phyloP scores from a whole-genome alignment of 345 rosid genomes.

The Hypericum androsaemum region DNA sequence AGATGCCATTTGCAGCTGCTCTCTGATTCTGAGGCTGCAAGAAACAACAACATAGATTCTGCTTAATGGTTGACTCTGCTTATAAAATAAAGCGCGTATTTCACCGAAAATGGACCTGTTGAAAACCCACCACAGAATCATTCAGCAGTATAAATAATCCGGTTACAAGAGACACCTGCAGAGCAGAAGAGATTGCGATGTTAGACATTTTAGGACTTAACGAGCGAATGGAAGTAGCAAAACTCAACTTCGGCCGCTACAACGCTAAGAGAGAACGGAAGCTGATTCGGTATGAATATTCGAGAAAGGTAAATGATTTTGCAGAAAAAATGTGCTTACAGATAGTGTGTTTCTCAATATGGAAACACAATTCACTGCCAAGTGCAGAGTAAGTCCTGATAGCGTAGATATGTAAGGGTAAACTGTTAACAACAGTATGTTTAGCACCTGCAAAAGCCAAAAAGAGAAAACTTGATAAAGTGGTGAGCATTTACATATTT shows the following conservation, averaged over 20 bases:
- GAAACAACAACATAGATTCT: background rate
- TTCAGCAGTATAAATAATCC: constrained; percentile 47
- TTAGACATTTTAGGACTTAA: no score
- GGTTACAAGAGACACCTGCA: constrained; percentile 37
- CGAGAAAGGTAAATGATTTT: no score
- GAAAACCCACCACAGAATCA: constrained; percentile 39
- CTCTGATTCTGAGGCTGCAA: constrained; percentile 43
- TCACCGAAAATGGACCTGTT: background rate
- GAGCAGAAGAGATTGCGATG: background rate
- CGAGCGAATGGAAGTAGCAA: no score
- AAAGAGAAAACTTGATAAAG: background rate
- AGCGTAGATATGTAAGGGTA: constrained; percentile 46
- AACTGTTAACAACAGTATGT: constrained; percentile 35
- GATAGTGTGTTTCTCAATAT: constrained; percentile 38
- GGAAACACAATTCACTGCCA: constrained; percentile 35
- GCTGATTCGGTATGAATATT: no score
- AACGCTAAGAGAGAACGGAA: no score
- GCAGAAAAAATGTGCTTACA: constrained; percentile 23
- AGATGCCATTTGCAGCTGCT: constrained; percentile 56
- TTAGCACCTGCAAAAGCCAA: constrained; percentile 28
- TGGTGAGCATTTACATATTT: background rate
- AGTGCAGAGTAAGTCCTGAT: constrained; percentile 31
- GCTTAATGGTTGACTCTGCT: no score
- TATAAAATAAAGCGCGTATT: background rate
- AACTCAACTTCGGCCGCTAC: no score